phyloP scores from a whole-genome alignment of 768 basidiomycete species.

The Pisolithus orientalis region DNA sequence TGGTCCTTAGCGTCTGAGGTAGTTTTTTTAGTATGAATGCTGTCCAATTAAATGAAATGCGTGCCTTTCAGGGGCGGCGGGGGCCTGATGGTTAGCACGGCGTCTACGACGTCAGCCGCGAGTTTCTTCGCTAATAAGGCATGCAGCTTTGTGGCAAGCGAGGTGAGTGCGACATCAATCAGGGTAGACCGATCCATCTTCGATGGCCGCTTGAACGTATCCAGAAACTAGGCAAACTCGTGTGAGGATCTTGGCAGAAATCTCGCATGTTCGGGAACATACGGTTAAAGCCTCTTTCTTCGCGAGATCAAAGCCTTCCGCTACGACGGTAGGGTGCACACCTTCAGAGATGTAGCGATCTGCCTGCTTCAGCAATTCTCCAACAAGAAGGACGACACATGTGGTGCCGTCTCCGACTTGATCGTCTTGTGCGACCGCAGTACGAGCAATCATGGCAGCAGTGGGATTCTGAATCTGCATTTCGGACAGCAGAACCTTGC shows the following conservation, averaged over 20 bases:
- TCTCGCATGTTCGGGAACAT: constrained; percentile 28
- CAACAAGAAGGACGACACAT: constrained; percentile 92
- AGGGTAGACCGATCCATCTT: constrained; percentile 85
- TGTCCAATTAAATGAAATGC: constrained; percentile 20
- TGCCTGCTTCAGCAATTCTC: constrained; percentile 93
- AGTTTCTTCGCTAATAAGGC: constrained; percentile 77
- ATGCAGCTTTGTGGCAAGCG: constrained; percentile 90
- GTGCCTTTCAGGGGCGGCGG: constrained; percentile 55
- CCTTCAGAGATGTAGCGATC: constrained; percentile 98
- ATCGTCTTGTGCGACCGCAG: constrained; percentile 97
- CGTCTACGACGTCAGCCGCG: constrained; percentile 90
- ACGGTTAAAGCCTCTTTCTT: constrained; percentile 92
- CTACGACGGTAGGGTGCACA: constrained; percentile 95
- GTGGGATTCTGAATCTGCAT: constrained; percentile 99
- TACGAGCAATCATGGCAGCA: constrained; percentile 97
- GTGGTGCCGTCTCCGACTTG: constrained; percentile 99
- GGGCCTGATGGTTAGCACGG: constrained; percentile 82
- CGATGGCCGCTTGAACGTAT: constrained; percentile 74
- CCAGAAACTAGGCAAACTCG: constrained; percentile 66
- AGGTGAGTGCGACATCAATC: constrained; percentile 92
- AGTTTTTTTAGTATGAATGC: constrained; percentile 22
- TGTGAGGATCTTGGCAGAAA: constrained; percentile 13
- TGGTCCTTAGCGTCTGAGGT: constrained; percentile 53
- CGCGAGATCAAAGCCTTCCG: constrained; percentile 92
- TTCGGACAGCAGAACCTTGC: constrained; percentile 95